Evolutionary conservation across 2,329 filamentous ascomycete species (phyloP).

Genomic region (Colletotrichum musicola): DNA sequence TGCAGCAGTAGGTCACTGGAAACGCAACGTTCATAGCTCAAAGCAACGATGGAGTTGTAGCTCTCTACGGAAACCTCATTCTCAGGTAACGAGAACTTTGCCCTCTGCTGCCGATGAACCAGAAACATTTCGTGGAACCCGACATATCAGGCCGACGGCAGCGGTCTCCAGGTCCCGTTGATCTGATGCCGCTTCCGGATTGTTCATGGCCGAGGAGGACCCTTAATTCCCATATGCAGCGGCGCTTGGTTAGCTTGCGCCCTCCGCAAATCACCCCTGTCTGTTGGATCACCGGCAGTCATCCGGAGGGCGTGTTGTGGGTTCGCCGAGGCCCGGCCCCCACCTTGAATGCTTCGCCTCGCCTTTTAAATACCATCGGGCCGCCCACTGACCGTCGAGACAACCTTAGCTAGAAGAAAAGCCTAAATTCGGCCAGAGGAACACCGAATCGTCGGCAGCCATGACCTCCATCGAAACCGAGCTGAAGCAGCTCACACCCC

Average conservation of each 20-base stretch:
- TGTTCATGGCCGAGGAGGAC: background rate
- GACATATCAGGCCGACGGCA: background rate
- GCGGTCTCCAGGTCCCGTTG: background rate
- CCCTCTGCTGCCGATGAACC: too few relatives aligned
- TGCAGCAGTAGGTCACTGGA: too few relatives aligned
- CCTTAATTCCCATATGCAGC: background rate
- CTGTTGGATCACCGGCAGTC: constrained; percentile 3
- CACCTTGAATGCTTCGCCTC: constrained; percentile 1
- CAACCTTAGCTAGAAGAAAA: background rate
- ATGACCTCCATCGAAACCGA: constrained; percentile 30
- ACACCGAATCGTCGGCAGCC: background rate
- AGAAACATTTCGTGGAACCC: background rate
- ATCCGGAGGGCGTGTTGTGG: constrained; percentile 29
- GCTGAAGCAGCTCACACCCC: constrained; percentile 18
- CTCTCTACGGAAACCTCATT: too few relatives aligned
- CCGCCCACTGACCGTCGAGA: background rate
- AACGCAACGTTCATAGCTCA: too few relatives aligned
- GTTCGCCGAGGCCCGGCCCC: background rate
- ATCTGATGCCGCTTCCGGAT: background rate
- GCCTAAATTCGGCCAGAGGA: too few relatives aligned
- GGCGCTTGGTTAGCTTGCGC: constrained; percentile 2
- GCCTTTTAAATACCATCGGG: constrained; percentile 9
- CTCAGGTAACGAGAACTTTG: background rate
- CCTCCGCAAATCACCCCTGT: constrained; percentile 6
- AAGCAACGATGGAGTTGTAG: too few relatives aligned